Percentiles rank a stretch among this genome's conserved stretches.
These are phyloP conservation scores for Irpex lacteus DNA, from an alignment of 1,284 basidiomycete species.

Conservation along the genomic window DNA sequence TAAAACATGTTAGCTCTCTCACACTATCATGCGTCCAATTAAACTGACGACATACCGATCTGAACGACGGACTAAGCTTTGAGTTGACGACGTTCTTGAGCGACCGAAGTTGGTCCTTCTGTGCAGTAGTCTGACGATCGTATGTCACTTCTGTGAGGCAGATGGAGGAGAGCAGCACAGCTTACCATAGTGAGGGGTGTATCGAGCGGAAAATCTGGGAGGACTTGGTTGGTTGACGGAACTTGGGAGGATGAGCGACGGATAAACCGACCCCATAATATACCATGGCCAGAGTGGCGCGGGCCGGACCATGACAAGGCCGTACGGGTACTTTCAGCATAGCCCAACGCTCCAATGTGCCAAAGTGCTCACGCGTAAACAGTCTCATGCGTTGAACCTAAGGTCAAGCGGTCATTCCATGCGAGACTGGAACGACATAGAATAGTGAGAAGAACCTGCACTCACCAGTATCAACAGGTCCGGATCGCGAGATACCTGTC, in stretches of 20 bases:
- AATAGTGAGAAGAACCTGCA: background rate
- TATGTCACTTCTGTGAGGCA: constrained; percentile 15
- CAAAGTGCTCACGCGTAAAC: background rate
- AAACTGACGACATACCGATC: constrained; percentile 21
- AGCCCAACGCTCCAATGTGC: background rate
- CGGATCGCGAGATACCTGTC: background rate
- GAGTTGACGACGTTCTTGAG: constrained; percentile 23
- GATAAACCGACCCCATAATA: constrained; percentile 9
- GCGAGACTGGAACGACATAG: background rate
- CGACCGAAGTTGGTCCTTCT: constrained; percentile 27
- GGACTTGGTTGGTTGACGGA: constrained; percentile 29
- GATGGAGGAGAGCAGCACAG: constrained; percentile 7
- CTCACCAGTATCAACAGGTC: background rate
- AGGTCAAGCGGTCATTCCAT: background rate
- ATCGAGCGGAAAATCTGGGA: constrained; percentile 28
- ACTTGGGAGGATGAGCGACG: constrained; percentile 18
- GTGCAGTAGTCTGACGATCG: constrained; percentile 14
- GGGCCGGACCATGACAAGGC: constrained; percentile 9
- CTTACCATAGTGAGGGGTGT: constrained; percentile 21
- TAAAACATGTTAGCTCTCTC: constrained; percentile 7
- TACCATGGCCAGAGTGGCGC: constrained; percentile 6
- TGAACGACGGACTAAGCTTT: constrained; percentile 19
- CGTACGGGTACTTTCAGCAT: background rate
- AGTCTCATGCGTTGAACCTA: constrained; percentile 1
- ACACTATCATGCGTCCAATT: background rate